Conservation (phyloP, 129 eudicot genomes). For the Logfia minima region DNA sequence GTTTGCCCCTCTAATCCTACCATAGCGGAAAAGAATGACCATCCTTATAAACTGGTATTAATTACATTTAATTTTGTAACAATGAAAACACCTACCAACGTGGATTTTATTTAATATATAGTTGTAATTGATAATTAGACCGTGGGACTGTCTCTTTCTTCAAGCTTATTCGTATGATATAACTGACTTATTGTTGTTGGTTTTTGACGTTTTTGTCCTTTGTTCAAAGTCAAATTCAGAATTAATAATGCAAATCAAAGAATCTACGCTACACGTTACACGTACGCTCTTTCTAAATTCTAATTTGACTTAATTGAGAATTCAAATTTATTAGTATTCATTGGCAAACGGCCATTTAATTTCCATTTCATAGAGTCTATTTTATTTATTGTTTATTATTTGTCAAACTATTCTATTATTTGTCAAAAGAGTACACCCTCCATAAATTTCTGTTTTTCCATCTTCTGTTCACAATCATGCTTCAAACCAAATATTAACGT, state of each 20-base stretch:
- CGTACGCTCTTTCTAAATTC: not conserved
- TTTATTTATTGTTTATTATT: not conserved
- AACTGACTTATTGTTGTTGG: not conserved
- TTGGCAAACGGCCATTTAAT: not conserved
- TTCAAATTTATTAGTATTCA: too few relatives aligned
- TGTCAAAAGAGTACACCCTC: constrained; percentile 22
- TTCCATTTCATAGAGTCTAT: not conserved
- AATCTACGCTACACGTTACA: not conserved
- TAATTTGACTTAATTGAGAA: constrained; percentile 1
- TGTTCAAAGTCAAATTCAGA: constrained; percentile 12
- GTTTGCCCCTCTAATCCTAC: too few relatives aligned
- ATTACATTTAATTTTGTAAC: not conserved
- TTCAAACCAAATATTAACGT: not conserved
- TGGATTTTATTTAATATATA: not conserved
- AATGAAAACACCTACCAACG: constrained; percentile 17
- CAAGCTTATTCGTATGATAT: not conserved
- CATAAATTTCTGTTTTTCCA: not conserved
- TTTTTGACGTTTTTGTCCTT: not conserved
- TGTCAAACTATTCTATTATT: constrained; percentile 8
- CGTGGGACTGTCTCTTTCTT: not conserved
- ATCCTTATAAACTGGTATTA: too few relatives aligned
- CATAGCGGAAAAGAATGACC: too few relatives aligned
- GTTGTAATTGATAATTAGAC: not conserved
- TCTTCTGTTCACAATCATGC: constrained; percentile 15
- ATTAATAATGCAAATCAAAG: constrained; percentile 11